These are phyloP conservation scores for Phlyctochytrium arcticum DNA, from an alignment of 192 early-diverging fungal genomes.

Conservation along the genomic window DNA sequence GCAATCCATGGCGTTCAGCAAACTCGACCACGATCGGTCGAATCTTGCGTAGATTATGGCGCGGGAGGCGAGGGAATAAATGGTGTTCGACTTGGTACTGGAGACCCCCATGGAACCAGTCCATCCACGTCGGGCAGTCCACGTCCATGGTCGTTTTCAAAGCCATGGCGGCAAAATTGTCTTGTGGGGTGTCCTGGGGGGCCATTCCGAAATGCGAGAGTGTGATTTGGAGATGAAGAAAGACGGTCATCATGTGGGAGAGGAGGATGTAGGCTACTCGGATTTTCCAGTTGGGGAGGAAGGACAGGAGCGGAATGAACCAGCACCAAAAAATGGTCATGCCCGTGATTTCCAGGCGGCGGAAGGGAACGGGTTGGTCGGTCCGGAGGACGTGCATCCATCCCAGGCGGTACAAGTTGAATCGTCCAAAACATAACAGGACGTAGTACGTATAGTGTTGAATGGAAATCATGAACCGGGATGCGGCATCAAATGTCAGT, in stretches of 20 bases:
- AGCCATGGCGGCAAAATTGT: slow-evolving; percentile 82
- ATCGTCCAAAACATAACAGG: slow-evolving; percentile 84
- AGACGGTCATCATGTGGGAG: slow-evolving; percentile 76
- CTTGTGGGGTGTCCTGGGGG: slow-evolving; percentile 29
- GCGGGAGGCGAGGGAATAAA: slow-evolving; percentile 87
- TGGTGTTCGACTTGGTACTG: slow-evolving; percentile 96
- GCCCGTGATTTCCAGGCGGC: slow-evolving; percentile 68
- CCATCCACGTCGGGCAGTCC: slow-evolving; percentile 86
- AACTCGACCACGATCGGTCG: slow-evolving; percentile 73
- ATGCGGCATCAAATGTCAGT: slow-evolving; percentile 74
- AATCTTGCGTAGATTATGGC: slow-evolving; percentile 75
- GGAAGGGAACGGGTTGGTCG: slow-evolving; percentile 57
- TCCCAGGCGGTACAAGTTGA: slow-evolving; percentile 82
- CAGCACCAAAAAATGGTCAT: slow-evolving; percentile 76
- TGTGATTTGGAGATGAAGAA: slow-evolving; percentile 95
- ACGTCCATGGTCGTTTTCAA: slow-evolving; percentile 95
- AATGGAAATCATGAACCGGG: slow-evolving; percentile 70
- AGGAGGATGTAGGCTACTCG: slow-evolving; percentile 66
- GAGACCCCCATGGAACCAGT: slow-evolving; percentile 97
- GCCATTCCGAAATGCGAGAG: slow-evolving; percentile 96
- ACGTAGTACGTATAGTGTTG: slow-evolving; percentile 89
- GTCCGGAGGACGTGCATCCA: slow-evolving; percentile 64
- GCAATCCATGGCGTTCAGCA: slow-evolving; percentile 65
- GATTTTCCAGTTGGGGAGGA: slow-evolving; percentile 62
- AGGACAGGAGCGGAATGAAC: slow-evolving; percentile 67